Base-by-base conservation (phyloP, 2,329 filamentous ascomycete genomes). In the Diaporthe citrichinensis region DNA sequence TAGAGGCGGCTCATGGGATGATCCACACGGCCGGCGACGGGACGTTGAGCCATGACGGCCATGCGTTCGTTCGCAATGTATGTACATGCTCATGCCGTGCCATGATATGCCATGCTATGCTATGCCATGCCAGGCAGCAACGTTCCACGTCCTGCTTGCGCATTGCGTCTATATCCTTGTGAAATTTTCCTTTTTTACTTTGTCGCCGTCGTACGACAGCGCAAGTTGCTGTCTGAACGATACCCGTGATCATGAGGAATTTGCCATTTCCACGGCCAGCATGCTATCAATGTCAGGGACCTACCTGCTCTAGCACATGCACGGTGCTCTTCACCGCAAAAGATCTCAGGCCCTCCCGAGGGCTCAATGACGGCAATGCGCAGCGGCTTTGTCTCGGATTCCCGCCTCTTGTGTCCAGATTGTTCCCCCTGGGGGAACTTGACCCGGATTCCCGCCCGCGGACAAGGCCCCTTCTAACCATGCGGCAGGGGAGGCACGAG, bases 381-480 rank as follows among this genome's bases (percentile, higher is more conserved):
- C 71, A 65, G 71, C 36, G 57, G 41, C 25, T 6, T n/a, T 73
- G 71, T 73, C 71, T 73, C 71, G 28, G 58, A 44, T 62, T 62
- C 7, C 65, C 65, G 65, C 49, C 65, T 69, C 34, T 39, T 53
- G 62, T 68, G 46, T 53, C 46, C 46, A 53, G 46, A 49, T 61
- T 53, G 28, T 39, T 20, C 36, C 57, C 36, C 49, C 41, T 49
- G 31, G 34, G 44, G 34, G 17, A 14, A 31, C 12, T 31, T 31
- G 23, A 28, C 31, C 71, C 71, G 71, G 46, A 15, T 55, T 62
- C 46, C 71, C 71, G 71, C 49, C 49, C 25, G 46, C 58, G 36
- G 46, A 55, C 39, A n/a, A 65, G 58, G 9, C 57, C 57, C 44
- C 17, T n/a, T 10, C 23, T 36, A 36, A 49, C 46, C 46, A 62